Evolutionary conservation across 2,329 filamentous ascomycete genomes (phyloP), one percentile per base, ranked within the genome.

Genomic region (Colletotrichum somersetense): DNA sequence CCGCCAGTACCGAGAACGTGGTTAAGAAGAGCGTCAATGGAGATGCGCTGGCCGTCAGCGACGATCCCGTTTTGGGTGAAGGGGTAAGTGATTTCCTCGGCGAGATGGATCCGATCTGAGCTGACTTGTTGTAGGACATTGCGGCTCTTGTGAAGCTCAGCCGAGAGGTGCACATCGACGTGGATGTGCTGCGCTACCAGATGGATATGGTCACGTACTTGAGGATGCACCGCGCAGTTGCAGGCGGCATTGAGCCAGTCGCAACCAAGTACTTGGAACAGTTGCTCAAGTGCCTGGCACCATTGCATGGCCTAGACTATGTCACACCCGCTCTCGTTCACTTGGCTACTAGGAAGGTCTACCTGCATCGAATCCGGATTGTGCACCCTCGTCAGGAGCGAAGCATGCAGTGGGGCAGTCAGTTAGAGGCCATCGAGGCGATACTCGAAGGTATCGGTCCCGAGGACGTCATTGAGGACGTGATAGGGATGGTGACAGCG

Each of bases 371-470:
- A 11, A 90, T 99, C 42, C 82, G 89, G 18, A 88, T 98, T 67
- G 89, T 92, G 0, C 82, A 83, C 1, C 88, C 93, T 1, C 88
- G 90, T 73, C 89, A 91, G 69, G 96, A 98, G 83, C 88, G 95
- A 59, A 98, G 95, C 79, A 88, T 97, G 85, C 94, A 97, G 80
- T 99, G 97, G 91, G 96, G 96, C 0, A 98, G 96, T 80, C 91
- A 92, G 65, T 75, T 92, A 0, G 86, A 88, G 40, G 92, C 93
- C 5, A 89, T 98, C 1, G 86, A 88, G 74, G 85, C 87, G 20
- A 76, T 95, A 61, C 82, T 98, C 2, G 89, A 92, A 42, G 88
- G 84, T 7, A 79, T 91, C 12, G 86, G 87, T 0, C 85, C 89
- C 0, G 89, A 91, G 75, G 88, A 90, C 53, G 87, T 93, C 3